Evolutionary conservation across 1,284 basidiomycete genomes (phyloP), one percentile per base, ranked within the genome.

Genomic region (Rhodotorula sp.): DNA sequence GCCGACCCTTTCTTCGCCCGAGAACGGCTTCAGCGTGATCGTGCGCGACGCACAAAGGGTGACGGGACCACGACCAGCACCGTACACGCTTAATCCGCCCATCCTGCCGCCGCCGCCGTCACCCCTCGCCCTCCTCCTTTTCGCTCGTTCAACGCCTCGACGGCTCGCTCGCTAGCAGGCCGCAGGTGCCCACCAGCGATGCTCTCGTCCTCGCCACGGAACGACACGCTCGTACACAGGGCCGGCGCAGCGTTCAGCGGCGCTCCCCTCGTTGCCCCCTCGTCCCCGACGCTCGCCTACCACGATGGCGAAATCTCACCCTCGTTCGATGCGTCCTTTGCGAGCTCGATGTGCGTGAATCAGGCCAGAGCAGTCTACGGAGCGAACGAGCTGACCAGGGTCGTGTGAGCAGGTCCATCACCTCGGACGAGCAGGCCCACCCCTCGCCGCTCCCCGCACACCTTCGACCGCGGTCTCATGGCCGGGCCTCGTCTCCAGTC

Each of bases 301-400:
- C 58, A 64, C 24, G 59, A 68, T 60, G 73, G 73, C 39, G 74
- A 75, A 48, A 63, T 75, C 56, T 67, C 64, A 8, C 74, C 74
- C 1, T 62, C 72, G 20, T 71, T 75, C 19, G 74, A 75, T 48
- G 69, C 74, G 7, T 75, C 74, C 34, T 75, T 75, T 46, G 72
- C 71, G 22, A 71, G 69, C 47, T 75, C 74, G 9, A 75, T 75
- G 74, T 73, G 24, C 24, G 74, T 63, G 19, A 2, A 5, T 0
- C 39, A 20, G n/a, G 7, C 34, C n/a, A 30, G 10, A 3, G 5
- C 22, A 27, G 9, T 29, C 19, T 22, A 15, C 4, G 27, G 32
- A 6, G n/a, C 49, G 36, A 10, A 15, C n/a, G 24, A 22, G 47
- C 51, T 65, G 36, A 59, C 29, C 6, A 2, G 51, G 13, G 6